phyloP scores from a whole-genome alignment of 2,329 filamentous ascomycete genomes.

The Colletotrichum sojae region DNA sequence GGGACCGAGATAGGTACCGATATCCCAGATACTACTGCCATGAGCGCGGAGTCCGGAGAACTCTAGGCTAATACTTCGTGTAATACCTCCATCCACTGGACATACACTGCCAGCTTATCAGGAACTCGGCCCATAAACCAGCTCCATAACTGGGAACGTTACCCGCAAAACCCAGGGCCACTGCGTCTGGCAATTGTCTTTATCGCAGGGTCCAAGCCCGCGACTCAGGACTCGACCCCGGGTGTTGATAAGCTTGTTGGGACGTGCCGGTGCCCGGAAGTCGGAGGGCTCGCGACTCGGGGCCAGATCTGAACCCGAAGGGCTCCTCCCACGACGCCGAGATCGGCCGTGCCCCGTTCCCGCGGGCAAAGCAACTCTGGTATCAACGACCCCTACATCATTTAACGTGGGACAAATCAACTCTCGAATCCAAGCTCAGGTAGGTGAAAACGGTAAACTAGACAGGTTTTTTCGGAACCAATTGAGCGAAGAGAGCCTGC shows the following conservation, averaged over 20 bases:
- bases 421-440: constrained; percentile 3
- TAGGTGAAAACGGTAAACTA: background rate
- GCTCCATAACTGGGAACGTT: constrained; percentile 12
- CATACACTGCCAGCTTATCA: constrained; percentile 26
- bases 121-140: background rate
- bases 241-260: constrained; percentile 23
- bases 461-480: background rate
- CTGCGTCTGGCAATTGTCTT: background rate
- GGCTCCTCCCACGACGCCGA: constrained; percentile 20
- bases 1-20: background rate
- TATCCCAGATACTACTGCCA: constrained; percentile 19
- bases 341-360: constrained; percentile 26
- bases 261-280: background rate
- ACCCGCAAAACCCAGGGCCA: constrained; percentile 11
- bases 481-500: background rate
- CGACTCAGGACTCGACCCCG: constrained; percentile 9
- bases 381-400: constrained; percentile 18
- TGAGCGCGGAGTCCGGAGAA: constrained; percentile 9
- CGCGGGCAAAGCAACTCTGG: constrained; percentile 27
- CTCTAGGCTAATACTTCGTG: no score
- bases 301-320: constrained; percentile 25
- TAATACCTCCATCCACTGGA: constrained; percentile 1
- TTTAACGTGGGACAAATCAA: constrained; percentile 25
- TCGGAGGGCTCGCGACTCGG: constrained; percentile 6
- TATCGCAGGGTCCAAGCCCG: constrained; percentile 24